Percentiles rank a stretch among this genome's conserved stretches.
Conservation (phyloP, 2,329 filamentous ascomycete genomes). For the Fragosphaeria purpurea region DNA sequence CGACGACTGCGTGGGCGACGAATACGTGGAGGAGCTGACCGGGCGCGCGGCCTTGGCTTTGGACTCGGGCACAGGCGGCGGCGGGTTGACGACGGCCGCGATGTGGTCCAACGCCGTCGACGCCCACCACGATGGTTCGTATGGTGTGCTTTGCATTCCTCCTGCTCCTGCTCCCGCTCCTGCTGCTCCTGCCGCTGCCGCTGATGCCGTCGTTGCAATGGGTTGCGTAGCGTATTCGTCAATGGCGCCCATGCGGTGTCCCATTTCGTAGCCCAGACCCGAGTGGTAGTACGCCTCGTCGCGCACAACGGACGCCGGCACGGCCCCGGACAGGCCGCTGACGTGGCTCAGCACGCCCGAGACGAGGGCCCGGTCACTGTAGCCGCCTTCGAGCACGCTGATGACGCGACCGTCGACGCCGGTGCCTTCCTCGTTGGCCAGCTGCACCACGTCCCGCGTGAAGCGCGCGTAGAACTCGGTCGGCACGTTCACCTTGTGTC, state of each 20-base stretch:
- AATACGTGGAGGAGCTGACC: slow-evolving; percentile 60
- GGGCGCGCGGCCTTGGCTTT: slow-evolving; percentile 41
- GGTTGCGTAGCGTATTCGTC: not conserved
- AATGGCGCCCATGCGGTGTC: slow-evolving; percentile 11
- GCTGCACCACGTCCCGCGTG: slow-evolving; percentile 70
- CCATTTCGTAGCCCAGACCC: slow-evolving; percentile 50
- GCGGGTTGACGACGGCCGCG: slow-evolving; percentile 46
- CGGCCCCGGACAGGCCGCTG: slow-evolving; percentile 62
- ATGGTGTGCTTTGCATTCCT: slow-evolving; percentile 20
- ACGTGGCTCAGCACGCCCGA: slow-evolving; percentile 87
- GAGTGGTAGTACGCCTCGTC: slow-evolving; percentile 24
- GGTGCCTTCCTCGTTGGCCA: slow-evolving; percentile 67
- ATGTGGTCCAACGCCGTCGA: slow-evolving; percentile 55
- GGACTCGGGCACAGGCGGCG: slow-evolving; percentile 31
- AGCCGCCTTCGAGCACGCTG: slow-evolving; percentile 91
- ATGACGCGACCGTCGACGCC: slow-evolving; percentile 76
- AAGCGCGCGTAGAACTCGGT: slow-evolving; percentile 94
- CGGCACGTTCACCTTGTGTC: slow-evolving; percentile 90
- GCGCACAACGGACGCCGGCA: slow-evolving; percentile 24
- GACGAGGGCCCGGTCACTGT: slow-evolving; percentile 81
- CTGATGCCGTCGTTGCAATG: not conserved
- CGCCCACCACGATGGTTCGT: slow-evolving; percentile 67
- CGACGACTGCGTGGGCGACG: slow-evolving; percentile 79
- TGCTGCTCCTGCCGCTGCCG: not conserved
- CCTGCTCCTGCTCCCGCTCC: not conserved